Conservation (phyloP, 2,329 filamentous ascomycete genomes). For the Talaromyces sp. region DNA sequence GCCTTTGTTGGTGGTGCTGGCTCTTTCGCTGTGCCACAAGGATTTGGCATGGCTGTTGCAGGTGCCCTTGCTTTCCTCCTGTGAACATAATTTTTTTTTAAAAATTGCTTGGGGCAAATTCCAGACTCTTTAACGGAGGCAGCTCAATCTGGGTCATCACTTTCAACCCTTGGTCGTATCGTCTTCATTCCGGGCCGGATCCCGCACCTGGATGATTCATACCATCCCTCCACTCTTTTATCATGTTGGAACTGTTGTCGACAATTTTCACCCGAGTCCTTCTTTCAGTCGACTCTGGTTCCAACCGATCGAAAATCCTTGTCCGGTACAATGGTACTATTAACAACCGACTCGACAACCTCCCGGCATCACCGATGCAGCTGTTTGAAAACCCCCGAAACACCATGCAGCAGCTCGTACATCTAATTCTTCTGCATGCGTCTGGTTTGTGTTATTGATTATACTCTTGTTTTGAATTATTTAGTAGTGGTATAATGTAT, state of each 20-base stretch:
- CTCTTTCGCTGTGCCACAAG: neutral
- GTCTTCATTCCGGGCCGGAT: slow-evolving; percentile 3
- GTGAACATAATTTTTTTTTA: slow-evolving; percentile 8
- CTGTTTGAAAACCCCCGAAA: neutral
- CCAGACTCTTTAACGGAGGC: neutral
- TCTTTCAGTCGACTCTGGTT: neutral
- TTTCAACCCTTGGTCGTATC: slow-evolving; percentile 2
- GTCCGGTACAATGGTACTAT: neutral
- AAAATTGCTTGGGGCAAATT: neutral
- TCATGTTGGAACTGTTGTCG: neutral
- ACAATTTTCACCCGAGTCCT: neutral
- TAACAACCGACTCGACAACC: neutral
- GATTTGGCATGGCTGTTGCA: slow-evolving; percentile 9
- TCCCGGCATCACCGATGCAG: neutral
- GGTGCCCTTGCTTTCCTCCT: slow-evolving; percentile 14
- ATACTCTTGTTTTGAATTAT: neutral
- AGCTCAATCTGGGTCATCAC: neutral
- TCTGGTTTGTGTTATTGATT: neutral
- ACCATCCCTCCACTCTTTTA: slow-evolving; percentile 12
- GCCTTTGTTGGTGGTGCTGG: slow-evolving; percentile 10
- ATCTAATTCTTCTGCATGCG: neutral
- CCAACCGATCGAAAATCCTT: neutral
- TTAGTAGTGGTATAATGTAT: neutral
- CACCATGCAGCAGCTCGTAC: neutral
- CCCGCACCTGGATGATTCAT: slow-evolving; percentile 6